A percentile compares a stretch with the other conserved stretches of the same genome.
Conservation (phyloP, 2,329 filamentous ascomycete species). For the Alternaria burnsii region DNA sequence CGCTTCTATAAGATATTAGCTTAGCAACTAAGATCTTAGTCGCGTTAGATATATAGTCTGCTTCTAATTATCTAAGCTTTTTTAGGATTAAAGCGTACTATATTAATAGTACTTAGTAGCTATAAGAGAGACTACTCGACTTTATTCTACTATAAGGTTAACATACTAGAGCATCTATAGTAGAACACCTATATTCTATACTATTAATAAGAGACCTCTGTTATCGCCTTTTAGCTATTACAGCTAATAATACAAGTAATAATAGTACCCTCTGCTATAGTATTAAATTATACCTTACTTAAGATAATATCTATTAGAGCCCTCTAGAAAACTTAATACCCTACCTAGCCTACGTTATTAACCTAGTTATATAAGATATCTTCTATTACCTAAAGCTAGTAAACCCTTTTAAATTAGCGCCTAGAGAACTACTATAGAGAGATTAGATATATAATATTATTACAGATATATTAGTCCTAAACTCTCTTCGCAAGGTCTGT, state of each 20-base stretch:
- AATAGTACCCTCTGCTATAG: not conserved
- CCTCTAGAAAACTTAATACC: constrained; percentile 3
- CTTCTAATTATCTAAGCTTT: constrained; percentile 14
- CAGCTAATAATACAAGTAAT: not conserved
- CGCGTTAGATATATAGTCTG: constrained; percentile 9
- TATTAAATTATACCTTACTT: too few species aligned
- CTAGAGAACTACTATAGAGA: not conserved
- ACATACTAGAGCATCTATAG: constrained; percentile 6
- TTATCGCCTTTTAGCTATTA: not conserved
- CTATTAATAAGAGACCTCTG: not conserved
- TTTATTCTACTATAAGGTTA: constrained; percentile 8
- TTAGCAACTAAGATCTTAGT: constrained; percentile 6
- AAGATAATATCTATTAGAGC: not conserved
- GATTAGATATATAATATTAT: not conserved
- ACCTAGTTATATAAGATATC: constrained; percentile 9
- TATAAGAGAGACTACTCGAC: constrained; percentile 12
- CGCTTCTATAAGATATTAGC: not conserved
- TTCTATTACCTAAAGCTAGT: constrained; percentile 4
- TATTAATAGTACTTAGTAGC: constrained; percentile 1
- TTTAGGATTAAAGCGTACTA: constrained; percentile 15
- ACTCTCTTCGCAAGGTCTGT: not conserved
- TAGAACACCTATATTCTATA: not conserved
- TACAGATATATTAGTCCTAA: not conserved
- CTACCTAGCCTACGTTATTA: constrained; percentile 10
- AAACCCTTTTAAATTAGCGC: not conserved